Conservation (phyloP, 2,329 filamentous ascomycete species). For the Epichloe sibirici region DNA sequence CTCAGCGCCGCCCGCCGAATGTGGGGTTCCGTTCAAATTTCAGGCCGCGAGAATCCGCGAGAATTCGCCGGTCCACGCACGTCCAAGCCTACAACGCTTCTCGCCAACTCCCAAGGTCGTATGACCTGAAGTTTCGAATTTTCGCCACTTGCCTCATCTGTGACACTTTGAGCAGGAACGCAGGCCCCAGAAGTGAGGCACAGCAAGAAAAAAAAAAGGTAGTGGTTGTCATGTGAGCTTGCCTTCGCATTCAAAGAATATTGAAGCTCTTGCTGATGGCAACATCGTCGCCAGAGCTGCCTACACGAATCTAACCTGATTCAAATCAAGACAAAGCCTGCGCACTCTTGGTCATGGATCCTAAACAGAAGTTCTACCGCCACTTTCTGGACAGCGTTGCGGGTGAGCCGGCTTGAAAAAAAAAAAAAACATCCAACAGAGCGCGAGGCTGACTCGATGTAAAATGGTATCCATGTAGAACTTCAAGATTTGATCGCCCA, state of each 20-base stretch:
- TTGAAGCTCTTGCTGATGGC: not conserved
- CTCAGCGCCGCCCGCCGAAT: not conserved
- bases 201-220: no score
- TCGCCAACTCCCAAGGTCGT: not conserved
- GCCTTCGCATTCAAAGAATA: not conserved
- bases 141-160: no score
- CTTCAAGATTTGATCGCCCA: constrained; percentile 65
- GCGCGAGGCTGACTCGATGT: not conserved
- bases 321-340: not conserved
- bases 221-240: no score
- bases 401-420: constrained; percentile 37
- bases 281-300: not conserved
- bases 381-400: constrained; percentile 69
- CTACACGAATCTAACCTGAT: not conserved
- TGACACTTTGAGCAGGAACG: no score
- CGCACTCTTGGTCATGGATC: constrained; percentile 17
- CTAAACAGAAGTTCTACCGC: constrained; percentile 71
- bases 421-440: not conserved
- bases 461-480: constrained; percentile 30
- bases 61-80: no score
- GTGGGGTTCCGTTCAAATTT: not conserved
- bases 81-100: no score
- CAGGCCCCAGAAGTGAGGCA: no score
- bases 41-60: not conserved
- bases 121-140: not conserved